phyloP scores from a whole-genome alignment of 805 yeast genomes.

The Zygosaccharomyces pseudorouxii region DNA sequence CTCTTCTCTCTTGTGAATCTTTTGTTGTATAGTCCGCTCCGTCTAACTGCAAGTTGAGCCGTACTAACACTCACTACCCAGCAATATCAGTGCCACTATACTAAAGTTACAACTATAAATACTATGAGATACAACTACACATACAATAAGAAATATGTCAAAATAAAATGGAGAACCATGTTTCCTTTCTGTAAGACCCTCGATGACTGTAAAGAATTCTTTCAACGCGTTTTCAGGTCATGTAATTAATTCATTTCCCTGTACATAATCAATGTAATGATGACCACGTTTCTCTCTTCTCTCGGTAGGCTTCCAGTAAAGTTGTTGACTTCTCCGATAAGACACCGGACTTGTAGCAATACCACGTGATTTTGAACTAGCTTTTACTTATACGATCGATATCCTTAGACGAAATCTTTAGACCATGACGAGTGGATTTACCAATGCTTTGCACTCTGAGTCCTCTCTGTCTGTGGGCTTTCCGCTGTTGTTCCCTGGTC shows the following conservation, averaged over 20 bases:
- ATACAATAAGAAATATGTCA: too few species aligned
- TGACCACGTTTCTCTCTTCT: not conserved
- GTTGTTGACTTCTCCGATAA: not conserved
- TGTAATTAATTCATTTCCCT: not conserved
- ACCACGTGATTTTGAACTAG: not conserved
- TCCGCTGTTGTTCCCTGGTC: constrained; percentile 40
- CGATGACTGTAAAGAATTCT: not conserved
- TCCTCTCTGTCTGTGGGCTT: constrained; percentile 63
- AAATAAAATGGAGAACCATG: too few species aligned
- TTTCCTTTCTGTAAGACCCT: not conserved
- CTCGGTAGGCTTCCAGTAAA: not conserved
- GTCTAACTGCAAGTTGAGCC: too few species aligned
- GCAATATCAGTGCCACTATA: too few species aligned
- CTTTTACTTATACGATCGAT: constrained; percentile 46
- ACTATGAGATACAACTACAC: too few species aligned
- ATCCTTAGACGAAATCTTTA: constrained; percentile 63
- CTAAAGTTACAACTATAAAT: too few species aligned
- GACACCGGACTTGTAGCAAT: not conserved
- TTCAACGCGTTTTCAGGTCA: not conserved
- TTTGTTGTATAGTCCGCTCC: too few species aligned
- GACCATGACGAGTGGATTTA: constrained; percentile 70
- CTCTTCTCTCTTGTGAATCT: too few species aligned
- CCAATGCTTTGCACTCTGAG: constrained; percentile 75
- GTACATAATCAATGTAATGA: not conserved
- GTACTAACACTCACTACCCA: too few species aligned